A percentile compares a stretch with the other conserved stretches of the same genome.
These are phyloP conservation scores for Nicotiana paniculata DNA, from an alignment of 257 asterid genomes.

Conservation along the genomic window DNA sequence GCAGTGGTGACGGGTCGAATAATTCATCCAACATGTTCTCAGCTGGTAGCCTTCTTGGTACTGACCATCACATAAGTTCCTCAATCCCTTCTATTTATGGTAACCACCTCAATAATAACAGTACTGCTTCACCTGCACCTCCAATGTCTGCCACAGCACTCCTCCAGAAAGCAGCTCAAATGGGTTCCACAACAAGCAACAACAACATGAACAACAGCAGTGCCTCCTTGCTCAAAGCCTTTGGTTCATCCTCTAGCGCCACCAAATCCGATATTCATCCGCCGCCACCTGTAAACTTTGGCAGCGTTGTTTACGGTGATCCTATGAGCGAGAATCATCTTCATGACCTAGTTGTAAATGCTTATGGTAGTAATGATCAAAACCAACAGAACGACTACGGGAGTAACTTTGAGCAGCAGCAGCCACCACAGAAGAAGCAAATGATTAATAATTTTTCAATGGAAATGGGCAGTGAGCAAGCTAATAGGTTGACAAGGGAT, in stretches of 20 bases:
- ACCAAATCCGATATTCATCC: constrained; percentile 2
- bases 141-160: constrained; percentile 83
- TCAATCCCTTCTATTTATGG: constrained; percentile 58
- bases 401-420: constrained; percentile 13
- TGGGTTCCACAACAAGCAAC: constrained; percentile 44
- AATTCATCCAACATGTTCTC: not conserved
- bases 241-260: constrained; percentile 20
- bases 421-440: constrained; percentile 24
- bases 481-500: constrained; percentile 47
- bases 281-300: constrained; percentile 14
- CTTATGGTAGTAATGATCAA: constrained; percentile 5
- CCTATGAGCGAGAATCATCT: constrained; percentile 24
- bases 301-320: constrained; percentile 13
- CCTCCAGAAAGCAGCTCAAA: constrained; percentile 74
- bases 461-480: not conserved
- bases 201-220: not conserved
- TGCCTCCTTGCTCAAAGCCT: constrained; percentile 44
- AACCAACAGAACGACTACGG: not conserved
- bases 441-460: not conserved
- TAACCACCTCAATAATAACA: constrained; percentile 15
- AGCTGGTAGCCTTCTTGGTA: not conserved
- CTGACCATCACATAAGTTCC: constrained; percentile 34
- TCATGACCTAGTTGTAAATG: constrained; percentile 31
- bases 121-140: not conserved
- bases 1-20: constrained; percentile 3